phyloP scores from a whole-genome alignment of 202 grass and related monocot species.

The Alloteropsis angusta region DNA sequence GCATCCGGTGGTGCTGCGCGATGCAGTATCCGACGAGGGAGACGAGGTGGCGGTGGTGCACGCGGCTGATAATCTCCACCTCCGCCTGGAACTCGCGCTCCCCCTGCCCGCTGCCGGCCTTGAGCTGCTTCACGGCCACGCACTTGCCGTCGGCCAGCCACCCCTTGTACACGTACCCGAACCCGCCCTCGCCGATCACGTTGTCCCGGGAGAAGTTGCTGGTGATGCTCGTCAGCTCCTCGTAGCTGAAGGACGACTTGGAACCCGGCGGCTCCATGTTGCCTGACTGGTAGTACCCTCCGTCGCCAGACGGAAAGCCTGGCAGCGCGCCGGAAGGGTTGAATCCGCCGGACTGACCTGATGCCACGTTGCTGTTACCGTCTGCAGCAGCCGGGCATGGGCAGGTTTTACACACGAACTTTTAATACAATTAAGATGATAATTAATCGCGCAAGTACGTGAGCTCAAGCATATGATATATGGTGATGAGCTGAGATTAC shows the following conservation, averaged over 20 bases:
- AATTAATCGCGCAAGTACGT: not conserved
- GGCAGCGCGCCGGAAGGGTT: not conserved
- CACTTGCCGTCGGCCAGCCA: conserved; percentile 51
- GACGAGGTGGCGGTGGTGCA: conserved; percentile 77
- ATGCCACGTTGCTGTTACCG: conserved; percentile 10
- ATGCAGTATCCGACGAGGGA: conserved; percentile 70
- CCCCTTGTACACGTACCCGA: conserved; percentile 76
- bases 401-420: not conserved
- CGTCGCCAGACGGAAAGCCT: not conserved
- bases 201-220: conserved; percentile 59
- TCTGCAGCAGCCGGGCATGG: not conserved
- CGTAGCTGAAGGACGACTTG: conserved; percentile 66
- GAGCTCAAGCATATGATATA: not conserved
- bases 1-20: conserved; percentile 50
- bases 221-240: conserved; percentile 76
- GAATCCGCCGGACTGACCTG: conserved; percentile 12
- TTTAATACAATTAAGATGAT: not conserved
- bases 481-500: not conserved
- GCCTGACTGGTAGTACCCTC: conserved; percentile 24
- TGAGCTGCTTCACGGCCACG: conserved; percentile 83
- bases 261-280: conserved; percentile 21
- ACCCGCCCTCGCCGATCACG: conserved; percentile 81
- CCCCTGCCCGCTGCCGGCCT: conserved; percentile 60
- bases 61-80: conserved; percentile 76
- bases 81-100: conserved; percentile 74